These are phyloP conservation scores for Cercospora zeina DNA, from an alignment of 2,329 filamentous ascomycete genomes.

Conservation along the genomic window DNA sequence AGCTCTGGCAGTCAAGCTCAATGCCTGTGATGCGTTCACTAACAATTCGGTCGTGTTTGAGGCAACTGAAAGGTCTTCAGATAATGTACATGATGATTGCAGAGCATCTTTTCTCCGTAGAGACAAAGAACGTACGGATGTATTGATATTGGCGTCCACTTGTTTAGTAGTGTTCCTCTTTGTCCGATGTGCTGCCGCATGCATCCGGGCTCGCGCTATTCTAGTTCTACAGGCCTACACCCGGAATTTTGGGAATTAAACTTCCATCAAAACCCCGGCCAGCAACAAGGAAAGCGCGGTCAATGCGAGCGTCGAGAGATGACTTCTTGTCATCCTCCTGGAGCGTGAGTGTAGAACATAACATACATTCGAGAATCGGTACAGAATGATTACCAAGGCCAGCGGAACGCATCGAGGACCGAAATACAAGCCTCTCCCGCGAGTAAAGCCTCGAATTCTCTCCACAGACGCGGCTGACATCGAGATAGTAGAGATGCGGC, in stretches of 20 bases:
- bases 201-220: not conserved
- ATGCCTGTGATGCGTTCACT: slow-evolving; percentile 3
- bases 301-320: not conserved
- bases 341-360: not conserved
- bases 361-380: not conserved
- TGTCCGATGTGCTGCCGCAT: slow-evolving; percentile 1
- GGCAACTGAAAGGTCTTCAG: not conserved
- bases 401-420: not conserved
- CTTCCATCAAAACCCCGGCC: slow-evolving; percentile 6
- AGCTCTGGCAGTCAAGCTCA: slow-evolving; percentile 17
- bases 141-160: not conserved
- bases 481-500: not conserved
- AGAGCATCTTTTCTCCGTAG: not conserved
- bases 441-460: not conserved
- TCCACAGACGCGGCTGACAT: not conserved
- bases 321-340: not conserved
- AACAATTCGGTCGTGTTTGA: not conserved
- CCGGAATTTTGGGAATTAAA: slow-evolving; percentile 9
- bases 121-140: not conserved
- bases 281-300: slow-evolving; percentile 13
- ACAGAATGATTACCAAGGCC: slow-evolving; percentile 12
- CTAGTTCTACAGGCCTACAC: not conserved
- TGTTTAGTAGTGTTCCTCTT: slow-evolving; percentile 4
- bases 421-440: slow-evolving; percentile 14
- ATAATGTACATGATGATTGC: not conserved